Evolutionary conservation across 441 rosid species (phyloP).

Genomic region (Erodium chrysanthum): DNA sequence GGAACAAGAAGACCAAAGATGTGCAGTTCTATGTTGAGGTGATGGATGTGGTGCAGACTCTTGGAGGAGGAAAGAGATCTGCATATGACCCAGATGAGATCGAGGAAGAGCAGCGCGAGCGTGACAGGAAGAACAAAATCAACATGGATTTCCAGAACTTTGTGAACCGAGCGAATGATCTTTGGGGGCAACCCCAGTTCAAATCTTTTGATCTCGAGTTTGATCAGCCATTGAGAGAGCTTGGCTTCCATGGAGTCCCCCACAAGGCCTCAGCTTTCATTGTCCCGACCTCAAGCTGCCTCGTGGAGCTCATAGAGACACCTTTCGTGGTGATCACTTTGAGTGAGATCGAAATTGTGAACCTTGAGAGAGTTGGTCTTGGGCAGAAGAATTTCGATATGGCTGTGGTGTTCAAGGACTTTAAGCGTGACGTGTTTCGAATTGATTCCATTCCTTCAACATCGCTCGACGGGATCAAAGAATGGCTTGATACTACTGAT

Average conservation of each 20-base stretch:
- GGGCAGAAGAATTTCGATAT: slow-evolving; percentile 89
- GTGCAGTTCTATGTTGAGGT: slow-evolving; percentile 85
- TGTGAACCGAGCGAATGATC: slow-evolving; percentile 70
- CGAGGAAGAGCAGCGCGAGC: slow-evolving; percentile 83
- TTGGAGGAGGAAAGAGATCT: slow-evolving; percentile 80
- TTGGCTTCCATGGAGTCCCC: slow-evolving; percentile 85
- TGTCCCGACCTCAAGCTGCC: slow-evolving; percentile 80
- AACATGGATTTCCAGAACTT: slow-evolving; percentile 74
- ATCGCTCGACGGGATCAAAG: slow-evolving; percentile 74
- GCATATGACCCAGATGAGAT: slow-evolving; percentile 91
- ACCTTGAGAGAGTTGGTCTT: slow-evolving; percentile 81
- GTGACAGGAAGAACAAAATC: slow-evolving; percentile 71
- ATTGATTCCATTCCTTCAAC: slow-evolving; percentile 77
- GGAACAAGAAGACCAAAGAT: slow-evolving; percentile 75
- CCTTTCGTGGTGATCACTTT: slow-evolving; percentile 77
- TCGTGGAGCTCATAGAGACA: slow-evolving; percentile 66
- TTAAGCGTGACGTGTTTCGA: slow-evolving; percentile 69
- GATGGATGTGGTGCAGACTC: slow-evolving; percentile 69
- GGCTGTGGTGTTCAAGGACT: slow-evolving; percentile 81
- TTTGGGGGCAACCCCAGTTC: slow-evolving; percentile 74
- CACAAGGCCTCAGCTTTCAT: slow-evolving; percentile 65
- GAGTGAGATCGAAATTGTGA: slow-evolving; percentile 84
- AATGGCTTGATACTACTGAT: slow-evolving; percentile 84
- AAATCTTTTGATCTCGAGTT: slow-evolving; percentile 65
- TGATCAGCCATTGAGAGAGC: slow-evolving; percentile 84